phyloP scores from a whole-genome alignment of 2,329 filamentous ascomycete genomes.

The Cordyceps tenuipes region DNA sequence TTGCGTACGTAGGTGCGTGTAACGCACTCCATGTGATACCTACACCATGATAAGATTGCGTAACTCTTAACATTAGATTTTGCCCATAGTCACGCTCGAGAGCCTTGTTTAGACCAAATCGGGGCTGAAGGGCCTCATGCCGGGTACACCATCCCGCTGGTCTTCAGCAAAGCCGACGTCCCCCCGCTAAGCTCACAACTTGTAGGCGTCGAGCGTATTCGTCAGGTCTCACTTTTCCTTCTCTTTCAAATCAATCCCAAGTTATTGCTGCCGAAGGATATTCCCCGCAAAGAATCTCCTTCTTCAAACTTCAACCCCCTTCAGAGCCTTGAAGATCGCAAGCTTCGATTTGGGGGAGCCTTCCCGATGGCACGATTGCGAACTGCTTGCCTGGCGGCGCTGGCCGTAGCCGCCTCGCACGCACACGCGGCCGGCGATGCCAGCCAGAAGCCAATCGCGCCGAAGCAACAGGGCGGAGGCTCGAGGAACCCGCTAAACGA shows the following conservation, averaged over 20 bases:
- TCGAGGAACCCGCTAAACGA: constrained; percentile 13
- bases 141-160: constrained; percentile 1
- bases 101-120: neutral
- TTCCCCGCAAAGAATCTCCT: neutral
- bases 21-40: neutral
- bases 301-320: neutral
- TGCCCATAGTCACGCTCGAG: neutral
- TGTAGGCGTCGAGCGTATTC: neutral
- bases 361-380: neutral
- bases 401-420: neutral
- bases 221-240: neutral
- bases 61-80: neutral
- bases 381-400: neutral
- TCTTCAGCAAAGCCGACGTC: neutral
- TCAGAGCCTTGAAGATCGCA: neutral
- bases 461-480: neutral
- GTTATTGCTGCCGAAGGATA: neutral
- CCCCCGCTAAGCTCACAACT: neutral
- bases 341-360: neutral
- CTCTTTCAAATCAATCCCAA: neutral
- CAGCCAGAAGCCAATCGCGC: constrained; percentile 5
- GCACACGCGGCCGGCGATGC: neutral
- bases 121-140: neutral
- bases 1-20: neutral
- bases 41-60: neutral